A percentile compares a stretch with the other conserved stretches of the same genome.
Conservation (phyloP, 352 stramenopile species). For the Saprolegnia parasitica region DNA sequence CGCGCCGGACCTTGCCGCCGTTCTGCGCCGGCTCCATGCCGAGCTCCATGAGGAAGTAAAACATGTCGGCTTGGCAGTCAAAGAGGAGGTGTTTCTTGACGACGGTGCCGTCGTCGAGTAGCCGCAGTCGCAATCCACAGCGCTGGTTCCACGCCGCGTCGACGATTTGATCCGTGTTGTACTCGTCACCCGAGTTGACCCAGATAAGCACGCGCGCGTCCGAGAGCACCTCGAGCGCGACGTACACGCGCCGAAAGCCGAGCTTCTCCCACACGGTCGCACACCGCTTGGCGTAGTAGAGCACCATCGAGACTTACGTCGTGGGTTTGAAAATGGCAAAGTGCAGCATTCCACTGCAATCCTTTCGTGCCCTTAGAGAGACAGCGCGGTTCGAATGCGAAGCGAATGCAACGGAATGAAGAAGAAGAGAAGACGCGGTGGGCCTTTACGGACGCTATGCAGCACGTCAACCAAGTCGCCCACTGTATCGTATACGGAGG, state of each 20-base stretch:
- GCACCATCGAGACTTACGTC: background rate
- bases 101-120: background rate
- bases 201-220: background rate
- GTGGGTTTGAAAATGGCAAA: background rate
- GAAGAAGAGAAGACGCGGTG: too few relatives aligned
- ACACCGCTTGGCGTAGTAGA: conserved; percentile 27
- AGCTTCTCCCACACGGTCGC: conserved; percentile 24
- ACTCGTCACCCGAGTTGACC: conserved; percentile 17
- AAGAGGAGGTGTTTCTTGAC: conserved; percentile 25
- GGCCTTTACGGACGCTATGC: too few relatives aligned
- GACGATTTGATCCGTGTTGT: conserved; percentile 23
- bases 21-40: conserved; percentile 23
- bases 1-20: conserved; percentile 22
- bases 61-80: conserved; percentile 27
- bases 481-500: too few relatives aligned
- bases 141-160: conserved; percentile 19
- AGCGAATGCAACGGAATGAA: too few relatives aligned
- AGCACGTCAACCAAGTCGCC: too few relatives aligned
- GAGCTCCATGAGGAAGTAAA: conserved; percentile 27
- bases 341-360: background rate
- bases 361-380: too few relatives aligned
- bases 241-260: conserved; percentile 15
- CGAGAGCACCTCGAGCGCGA: conserved; percentile 20
- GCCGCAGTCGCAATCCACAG: conserved; percentile 2
- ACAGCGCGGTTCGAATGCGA: too few relatives aligned